Evolutionary conservation across 306 rosid genomes (phyloP), one percentile per base, ranked within the genome.

Genomic region (Prunus salicina): DNA sequence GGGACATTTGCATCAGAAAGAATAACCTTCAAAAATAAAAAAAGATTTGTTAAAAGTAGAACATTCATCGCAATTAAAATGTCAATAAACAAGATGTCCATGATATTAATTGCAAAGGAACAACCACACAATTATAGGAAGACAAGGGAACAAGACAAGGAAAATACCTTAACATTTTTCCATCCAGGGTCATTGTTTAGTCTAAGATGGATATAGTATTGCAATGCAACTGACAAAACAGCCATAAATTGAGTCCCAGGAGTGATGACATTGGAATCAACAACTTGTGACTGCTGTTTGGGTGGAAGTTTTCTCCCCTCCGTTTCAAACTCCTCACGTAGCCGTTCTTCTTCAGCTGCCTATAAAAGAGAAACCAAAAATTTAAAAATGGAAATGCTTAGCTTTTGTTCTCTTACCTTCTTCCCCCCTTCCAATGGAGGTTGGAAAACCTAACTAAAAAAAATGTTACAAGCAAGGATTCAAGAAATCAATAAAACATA

Each of bases 1-100:
- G 99, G 99, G 74, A 96, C 99, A 89, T 96, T 96, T 64, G 99
- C 99, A 89, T 96, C 99, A 61, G 98, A 96, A 68, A 92, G 97
- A 84, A 96, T 88, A 71, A 95, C 99, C 99, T 95, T 82, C 81
- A 79, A 72, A 69, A 68, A 8, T 34, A 34, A 34, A 34, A 64
- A 28, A 68, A 65, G 24, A 27, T 1, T 27, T 28, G 10, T 19
- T 34, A 46, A 66, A 9, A 53, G 46, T 70, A 76, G 76, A 76
- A 76, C 16, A 62, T 64, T 63, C 63, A 73, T 67, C 63, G 25
- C 38, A 28, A 69, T 25, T 9, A 43, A 53, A 38, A 70, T 66
- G 32, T 47, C 50, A 47, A 65, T 58, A 63, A 60, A 20, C 34
- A 12, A 6, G 70, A 79, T 5, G 43, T n/a, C 65, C 18, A 8